phyloP scores from a whole-genome alignment of 2,329 filamentous ascomycete species.

The Exophiala calicioides region DNA sequence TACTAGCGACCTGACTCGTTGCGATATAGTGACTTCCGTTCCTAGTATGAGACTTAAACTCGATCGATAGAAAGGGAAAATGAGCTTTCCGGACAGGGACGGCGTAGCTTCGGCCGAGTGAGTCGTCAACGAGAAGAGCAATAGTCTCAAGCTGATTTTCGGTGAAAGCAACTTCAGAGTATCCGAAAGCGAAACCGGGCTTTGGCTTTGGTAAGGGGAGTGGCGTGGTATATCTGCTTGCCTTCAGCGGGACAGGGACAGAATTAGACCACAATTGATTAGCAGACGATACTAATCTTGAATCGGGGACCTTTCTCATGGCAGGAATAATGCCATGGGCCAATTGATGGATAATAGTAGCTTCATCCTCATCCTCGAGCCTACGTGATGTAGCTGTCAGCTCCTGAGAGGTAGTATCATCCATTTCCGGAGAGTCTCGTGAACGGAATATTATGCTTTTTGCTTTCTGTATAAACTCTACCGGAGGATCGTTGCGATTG shows the following conservation, averaged over 20 bases:
- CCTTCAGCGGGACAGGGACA: conserved; percentile 17
- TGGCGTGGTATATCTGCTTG: background rate
- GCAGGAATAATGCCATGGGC: conserved; percentile 12
- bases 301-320: conserved; percentile 10
- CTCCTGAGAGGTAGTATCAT: conserved; percentile 9
- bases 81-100: conserved; percentile 16
- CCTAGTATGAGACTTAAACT: conserved; percentile 22
- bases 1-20: conserved; percentile 22
- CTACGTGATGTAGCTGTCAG: conserved; percentile 2
- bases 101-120: conserved; percentile 20
- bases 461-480: conserved; percentile 11
- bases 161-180: conserved; percentile 23
- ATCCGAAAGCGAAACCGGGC: conserved; percentile 23
- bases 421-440: conserved; percentile 13
- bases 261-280: conserved; percentile 18
- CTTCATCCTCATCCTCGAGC: conserved; percentile 8
- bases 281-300: conserved; percentile 7
- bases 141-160: conserved; percentile 13
- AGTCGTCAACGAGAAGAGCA: conserved; percentile 18
- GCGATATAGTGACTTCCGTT: conserved; percentile 22
- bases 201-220: conserved; percentile 20
- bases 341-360: conserved; percentile 8
- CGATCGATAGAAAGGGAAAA: conserved; percentile 22
- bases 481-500: conserved; percentile 4
- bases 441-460: conserved; percentile 11